phyloP scores from a whole-genome alignment of 345 rosid genomes.

The Salix purpurea region DNA sequence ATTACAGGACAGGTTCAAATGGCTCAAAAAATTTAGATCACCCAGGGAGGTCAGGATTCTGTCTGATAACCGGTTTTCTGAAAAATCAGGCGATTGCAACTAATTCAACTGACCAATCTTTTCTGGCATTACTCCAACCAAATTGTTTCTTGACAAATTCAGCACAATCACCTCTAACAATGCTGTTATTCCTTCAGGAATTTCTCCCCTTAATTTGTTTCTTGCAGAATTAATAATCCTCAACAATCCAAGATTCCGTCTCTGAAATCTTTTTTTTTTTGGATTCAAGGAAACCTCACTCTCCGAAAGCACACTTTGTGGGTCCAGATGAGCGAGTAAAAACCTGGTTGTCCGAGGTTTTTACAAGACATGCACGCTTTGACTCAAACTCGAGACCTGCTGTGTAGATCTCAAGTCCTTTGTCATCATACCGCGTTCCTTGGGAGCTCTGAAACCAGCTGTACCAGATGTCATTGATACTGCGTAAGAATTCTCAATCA shows the following conservation, averaged over 20 bases:
- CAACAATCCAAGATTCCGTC: slow-evolving; percentile 8
- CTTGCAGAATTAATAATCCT: slow-evolving; percentile 9
- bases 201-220: slow-evolving; percentile 9
- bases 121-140: slow-evolving; percentile 4
- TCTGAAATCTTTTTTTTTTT: neutral
- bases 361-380: too few species aligned
- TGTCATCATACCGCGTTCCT: too few species aligned
- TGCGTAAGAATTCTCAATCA: too few species aligned
- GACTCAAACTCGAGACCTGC: too few species aligned
- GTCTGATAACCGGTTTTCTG: slow-evolving; percentile 2
- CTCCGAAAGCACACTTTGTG: too few species aligned
- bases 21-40: neutral
- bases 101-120: slow-evolving; percentile 6
- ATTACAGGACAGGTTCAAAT: slow-evolving; percentile 6
- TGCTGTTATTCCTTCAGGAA: slow-evolving; percentile 8
- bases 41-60: slow-evolving; percentile 3
- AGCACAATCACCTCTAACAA: neutral
- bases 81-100: slow-evolving; percentile 11
- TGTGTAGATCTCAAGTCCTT: too few species aligned
- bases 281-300: too few species aligned
- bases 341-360: too few species aligned
- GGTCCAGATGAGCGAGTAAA: too few species aligned
- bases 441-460: neutral
- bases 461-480: neutral
- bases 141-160: slow-evolving; percentile 14